Conservation (phyloP, 306 rosid genomes). For the Pterocarpus macrocarpus region DNA sequence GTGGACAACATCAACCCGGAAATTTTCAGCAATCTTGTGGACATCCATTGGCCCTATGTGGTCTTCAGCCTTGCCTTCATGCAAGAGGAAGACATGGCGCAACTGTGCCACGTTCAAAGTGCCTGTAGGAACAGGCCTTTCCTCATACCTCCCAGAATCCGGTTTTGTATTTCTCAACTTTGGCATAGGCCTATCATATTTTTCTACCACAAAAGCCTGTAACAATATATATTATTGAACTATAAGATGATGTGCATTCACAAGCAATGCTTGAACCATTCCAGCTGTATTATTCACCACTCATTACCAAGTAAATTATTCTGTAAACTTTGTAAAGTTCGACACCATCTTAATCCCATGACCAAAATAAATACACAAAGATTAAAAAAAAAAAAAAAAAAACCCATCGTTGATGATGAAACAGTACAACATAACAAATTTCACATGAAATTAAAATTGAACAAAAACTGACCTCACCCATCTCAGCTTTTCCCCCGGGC, state of each 20-base stretch:
- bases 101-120: constrained; percentile 83
- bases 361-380: no score
- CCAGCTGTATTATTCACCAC: background rate
- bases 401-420: background rate
- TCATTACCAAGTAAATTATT: no score
- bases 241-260: background rate
- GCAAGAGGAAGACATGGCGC: constrained; percentile 77
- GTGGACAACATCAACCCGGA: constrained; percentile 60
- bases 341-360: no score
- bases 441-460: background rate
- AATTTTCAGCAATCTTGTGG: constrained; percentile 74
- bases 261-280: background rate
- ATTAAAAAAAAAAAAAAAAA: no score
- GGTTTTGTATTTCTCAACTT: constrained; percentile 75
- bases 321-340: background rate
- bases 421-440: background rate
- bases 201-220: constrained; percentile 85
- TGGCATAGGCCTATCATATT: constrained; percentile 77
- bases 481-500: constrained; percentile 89
- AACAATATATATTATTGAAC: constrained; percentile 13
- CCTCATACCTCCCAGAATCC: constrained; percentile 74
- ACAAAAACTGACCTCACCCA: constrained; percentile 88
- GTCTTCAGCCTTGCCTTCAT: constrained; percentile 87
- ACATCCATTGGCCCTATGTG: constrained; percentile 74
- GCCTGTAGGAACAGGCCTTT: constrained; percentile 70